phyloP scores from a whole-genome alignment of 257 asterid genomes.

The Scutellaria barbata region DNA sequence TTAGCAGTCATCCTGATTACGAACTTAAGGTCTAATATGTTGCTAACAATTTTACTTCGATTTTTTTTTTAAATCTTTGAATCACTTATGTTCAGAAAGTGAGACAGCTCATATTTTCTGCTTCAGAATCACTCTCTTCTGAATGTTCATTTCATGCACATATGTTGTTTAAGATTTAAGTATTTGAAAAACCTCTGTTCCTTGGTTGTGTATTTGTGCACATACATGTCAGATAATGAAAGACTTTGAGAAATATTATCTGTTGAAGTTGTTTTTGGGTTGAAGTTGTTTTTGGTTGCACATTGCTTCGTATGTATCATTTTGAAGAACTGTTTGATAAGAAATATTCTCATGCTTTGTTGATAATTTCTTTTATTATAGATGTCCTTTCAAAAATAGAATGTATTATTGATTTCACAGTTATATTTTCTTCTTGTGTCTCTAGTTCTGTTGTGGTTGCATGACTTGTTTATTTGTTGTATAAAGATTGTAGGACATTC shows the following conservation, averaged over 20 bases:
- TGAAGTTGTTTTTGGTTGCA: conserved; percentile 7
- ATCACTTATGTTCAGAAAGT: conserved; percentile 8
- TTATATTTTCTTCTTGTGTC: conserved; percentile 4
- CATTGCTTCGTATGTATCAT: neutral
- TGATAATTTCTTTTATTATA: neutral
- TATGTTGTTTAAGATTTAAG: neutral
- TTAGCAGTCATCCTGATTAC: conserved; percentile 67
- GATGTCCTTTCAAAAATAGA: neutral
- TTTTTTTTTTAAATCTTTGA: conserved; percentile 4
- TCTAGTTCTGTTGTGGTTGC: conserved; percentile 19
- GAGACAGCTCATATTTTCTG: conserved; percentile 8
- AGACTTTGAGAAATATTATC: neutral
- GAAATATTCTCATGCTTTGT: neutral
- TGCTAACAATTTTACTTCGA: neutral
- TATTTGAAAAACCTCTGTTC: neutral
- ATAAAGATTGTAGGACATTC: conserved; percentile 93
- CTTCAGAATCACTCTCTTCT: neutral
- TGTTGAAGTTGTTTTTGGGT: conserved; percentile 24
- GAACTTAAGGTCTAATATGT: conserved; percentile 67
- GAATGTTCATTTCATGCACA: conserved; percentile 6
- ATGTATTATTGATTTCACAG: neutral
- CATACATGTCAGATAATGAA: neutral
- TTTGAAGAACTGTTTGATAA: neutral
- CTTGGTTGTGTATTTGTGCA: neutral
- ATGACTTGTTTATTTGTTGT: conserved; percentile 27